Evolutionary conservation across 306 rosid genomes (phyloP).

Genomic region (Rosa chinensis): DNA sequence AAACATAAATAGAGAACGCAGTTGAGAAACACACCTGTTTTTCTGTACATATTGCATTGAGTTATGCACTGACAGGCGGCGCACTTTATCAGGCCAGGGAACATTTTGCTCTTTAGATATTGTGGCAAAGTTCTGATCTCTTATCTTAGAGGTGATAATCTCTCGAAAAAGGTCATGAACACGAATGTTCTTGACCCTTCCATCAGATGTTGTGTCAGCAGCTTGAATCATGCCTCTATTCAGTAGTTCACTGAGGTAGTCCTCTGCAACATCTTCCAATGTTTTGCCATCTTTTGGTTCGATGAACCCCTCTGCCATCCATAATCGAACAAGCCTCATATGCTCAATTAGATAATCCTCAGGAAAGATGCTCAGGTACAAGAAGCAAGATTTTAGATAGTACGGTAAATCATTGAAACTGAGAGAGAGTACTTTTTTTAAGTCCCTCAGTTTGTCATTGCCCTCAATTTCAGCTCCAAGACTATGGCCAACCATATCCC

Average conservation of each 20-base stretch:
- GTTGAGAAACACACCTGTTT: slow-evolving; percentile 46
- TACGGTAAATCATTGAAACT: slow-evolving; percentile 61
- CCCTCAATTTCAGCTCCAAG: slow-evolving; percentile 46
- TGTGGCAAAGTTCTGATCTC: slow-evolving; percentile 50
- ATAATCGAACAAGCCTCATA: slow-evolving; percentile 45
- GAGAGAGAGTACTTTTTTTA: slow-evolving; percentile 48
- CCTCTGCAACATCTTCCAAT: slow-evolving; percentile 54
- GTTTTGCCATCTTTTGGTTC: slow-evolving; percentile 46
- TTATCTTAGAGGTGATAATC: slow-evolving; percentile 46
- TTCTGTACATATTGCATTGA: slow-evolving; percentile 34
- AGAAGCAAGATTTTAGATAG: slow-evolving; percentile 52
- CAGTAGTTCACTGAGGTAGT: slow-evolving; percentile 52
- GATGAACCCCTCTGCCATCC: slow-evolving; percentile 65
- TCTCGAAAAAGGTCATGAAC: slow-evolving; percentile 57
- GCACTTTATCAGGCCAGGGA: slow-evolving; percentile 46
- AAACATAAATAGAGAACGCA: slow-evolving; percentile 56
- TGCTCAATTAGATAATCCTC: slow-evolving; percentile 41
- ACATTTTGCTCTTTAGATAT: slow-evolving; percentile 35
- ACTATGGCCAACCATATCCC: slow-evolving; percentile 38
- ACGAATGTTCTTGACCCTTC: slow-evolving; percentile 14
- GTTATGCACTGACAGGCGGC: slow-evolving; percentile 53
- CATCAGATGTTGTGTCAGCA: slow-evolving; percentile 8
- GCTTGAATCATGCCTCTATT: slow-evolving; percentile 48
- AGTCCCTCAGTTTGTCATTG: slow-evolving; percentile 44
- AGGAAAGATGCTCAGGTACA: slow-evolving; percentile 50